Percentiles rank a stretch among this genome's conserved stretches.
phyloP scores from a whole-genome alignment of 169 alveolate genomes.

The Toxoplasma gondii region DNA sequence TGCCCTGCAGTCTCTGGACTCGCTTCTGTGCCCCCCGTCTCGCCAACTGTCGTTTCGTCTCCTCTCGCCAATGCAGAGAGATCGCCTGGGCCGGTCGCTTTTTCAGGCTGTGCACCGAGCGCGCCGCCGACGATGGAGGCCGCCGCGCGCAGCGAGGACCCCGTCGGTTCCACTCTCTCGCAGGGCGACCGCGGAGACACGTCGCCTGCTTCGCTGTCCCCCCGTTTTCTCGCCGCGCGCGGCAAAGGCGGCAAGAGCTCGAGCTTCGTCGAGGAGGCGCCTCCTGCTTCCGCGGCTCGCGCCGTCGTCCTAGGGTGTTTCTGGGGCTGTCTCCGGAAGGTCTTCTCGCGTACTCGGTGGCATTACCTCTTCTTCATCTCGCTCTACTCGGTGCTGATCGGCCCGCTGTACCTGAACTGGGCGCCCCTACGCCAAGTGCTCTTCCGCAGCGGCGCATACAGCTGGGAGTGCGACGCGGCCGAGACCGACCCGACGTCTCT shows the following conservation, averaged over 20 bases:
- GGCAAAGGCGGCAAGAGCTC: not conserved
- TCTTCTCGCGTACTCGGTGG: slow-evolving; percentile 25
- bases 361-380: slow-evolving; percentile 22
- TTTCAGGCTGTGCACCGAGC: too few relatives aligned
- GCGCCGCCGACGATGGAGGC: too few relatives aligned
- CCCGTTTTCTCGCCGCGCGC: not conserved
- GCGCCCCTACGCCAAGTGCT: slow-evolving; percentile 53
- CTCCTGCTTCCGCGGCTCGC: not conserved
- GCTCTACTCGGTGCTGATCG: slow-evolving; percentile 22
- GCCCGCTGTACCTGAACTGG: slow-evolving; percentile 60
- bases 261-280: not conserved
- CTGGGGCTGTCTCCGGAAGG: not conserved
- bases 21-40: too few relatives aligned
- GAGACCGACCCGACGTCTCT: slow-evolving; percentile 19
- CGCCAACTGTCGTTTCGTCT: too few relatives aligned
- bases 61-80: too few relatives aligned
- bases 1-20: too few relatives aligned
- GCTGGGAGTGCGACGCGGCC: slow-evolving; percentile 43
- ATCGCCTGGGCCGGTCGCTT: too few relatives aligned
- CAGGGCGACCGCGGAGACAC: not conserved
- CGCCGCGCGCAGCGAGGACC: too few relatives aligned
- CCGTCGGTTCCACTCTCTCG: too few relatives aligned
- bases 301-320: too few relatives aligned
- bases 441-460: slow-evolving; percentile 38
- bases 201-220: not conserved